phyloP scores from a whole-genome alignment of 1,284 basidiomycete species.

The Puccinia horiana region DNA sequence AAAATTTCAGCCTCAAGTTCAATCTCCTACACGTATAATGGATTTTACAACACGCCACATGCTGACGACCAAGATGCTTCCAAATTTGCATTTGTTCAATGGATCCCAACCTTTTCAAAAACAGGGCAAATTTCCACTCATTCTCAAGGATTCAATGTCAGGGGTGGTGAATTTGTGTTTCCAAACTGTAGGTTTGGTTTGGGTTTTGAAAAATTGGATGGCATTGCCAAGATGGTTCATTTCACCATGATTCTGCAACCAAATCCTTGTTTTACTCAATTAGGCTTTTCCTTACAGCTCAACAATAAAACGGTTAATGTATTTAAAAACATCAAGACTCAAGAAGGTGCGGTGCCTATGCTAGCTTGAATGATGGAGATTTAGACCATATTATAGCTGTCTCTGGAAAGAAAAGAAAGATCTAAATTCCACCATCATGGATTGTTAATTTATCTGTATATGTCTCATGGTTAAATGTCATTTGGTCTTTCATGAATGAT shows the following conservation, averaged over 20 bases:
- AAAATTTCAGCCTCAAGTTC: neutral
- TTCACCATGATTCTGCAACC: neutral
- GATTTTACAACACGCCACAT: neutral
- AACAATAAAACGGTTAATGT: neutral
- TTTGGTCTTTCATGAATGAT: too few relatives aligned
- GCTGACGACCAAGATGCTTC: neutral
- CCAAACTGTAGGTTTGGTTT: neutral
- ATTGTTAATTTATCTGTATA: too few relatives aligned
- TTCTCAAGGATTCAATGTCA: neutral
- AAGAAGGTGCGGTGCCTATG: too few relatives aligned
- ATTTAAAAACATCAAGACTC: too few relatives aligned
- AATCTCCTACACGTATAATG: neutral
- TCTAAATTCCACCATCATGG: too few relatives aligned
- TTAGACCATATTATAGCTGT: too few relatives aligned
- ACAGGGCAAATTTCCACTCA: neutral
- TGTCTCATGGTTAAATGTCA: too few relatives aligned
- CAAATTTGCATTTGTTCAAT: neutral
- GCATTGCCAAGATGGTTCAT: neutral
- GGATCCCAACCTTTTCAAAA: neutral
- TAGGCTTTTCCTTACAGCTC: neutral
- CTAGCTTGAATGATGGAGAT: too few relatives aligned
- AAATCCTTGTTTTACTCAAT: neutral
- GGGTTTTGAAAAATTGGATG: neutral
- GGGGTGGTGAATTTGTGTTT: neutral
- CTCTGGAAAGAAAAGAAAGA: too few relatives aligned